Conservation (phyloP, 139 green algal species). For the Ulvella scutata region DNA sequence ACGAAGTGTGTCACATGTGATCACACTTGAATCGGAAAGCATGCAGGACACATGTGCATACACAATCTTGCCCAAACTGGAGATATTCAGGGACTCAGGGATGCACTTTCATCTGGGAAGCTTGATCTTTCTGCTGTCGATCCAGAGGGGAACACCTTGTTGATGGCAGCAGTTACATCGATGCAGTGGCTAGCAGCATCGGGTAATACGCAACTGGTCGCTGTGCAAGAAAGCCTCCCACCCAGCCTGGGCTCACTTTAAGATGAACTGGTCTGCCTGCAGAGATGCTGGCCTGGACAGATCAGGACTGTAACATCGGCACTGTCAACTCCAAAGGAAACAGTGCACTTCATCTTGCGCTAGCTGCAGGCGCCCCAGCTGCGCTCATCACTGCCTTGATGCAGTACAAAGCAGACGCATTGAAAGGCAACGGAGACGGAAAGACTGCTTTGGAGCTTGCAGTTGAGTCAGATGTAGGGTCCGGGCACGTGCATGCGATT, state of each 20-base stretch:
- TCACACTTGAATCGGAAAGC: too few species aligned
- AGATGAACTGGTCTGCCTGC: background rate
- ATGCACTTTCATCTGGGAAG: background rate
- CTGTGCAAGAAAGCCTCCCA: too few species aligned
- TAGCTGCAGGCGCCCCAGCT: background rate
- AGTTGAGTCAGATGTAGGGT: background rate
- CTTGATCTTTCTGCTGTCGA: background rate
- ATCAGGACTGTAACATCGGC: background rate
- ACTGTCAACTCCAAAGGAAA: background rate
- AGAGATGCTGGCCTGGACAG: background rate
- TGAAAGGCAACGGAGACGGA: background rate
- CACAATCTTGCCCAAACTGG: too few species aligned
- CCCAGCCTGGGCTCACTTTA: background rate
- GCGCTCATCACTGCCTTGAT: background rate
- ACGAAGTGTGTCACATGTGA: too few species aligned
- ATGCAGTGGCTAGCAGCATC: too few species aligned
- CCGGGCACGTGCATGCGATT: background rate
- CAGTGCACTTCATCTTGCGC: background rate
- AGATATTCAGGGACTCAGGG: too few species aligned
- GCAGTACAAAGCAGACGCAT: background rate
- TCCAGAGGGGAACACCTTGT: too few species aligned
- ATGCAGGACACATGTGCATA: too few species aligned
- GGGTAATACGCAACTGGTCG: too few species aligned
- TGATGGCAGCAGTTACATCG: too few species aligned
- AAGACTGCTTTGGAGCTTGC: background rate